A percentile compares a stretch with the other conserved stretches of the same genome.
phyloP scores from a whole-genome alignment of 495 filamentous ascomycete genomes.

The Durotheca rogersii region DNA sequence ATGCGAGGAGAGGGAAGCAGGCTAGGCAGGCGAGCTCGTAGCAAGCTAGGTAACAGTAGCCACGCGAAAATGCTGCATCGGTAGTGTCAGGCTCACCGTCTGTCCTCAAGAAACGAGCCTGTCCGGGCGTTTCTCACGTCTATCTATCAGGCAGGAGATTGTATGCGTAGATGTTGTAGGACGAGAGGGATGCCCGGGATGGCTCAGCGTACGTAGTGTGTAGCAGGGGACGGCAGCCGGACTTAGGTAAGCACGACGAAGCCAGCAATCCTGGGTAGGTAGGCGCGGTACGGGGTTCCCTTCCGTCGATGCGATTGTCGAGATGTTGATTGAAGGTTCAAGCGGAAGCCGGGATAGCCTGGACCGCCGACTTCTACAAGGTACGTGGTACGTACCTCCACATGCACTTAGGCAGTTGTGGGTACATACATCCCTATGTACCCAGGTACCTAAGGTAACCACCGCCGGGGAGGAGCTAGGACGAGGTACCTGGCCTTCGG shows the following conservation, averaged over 20 bases:
- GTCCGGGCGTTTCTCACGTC: neutral
- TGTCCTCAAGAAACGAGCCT: neutral
- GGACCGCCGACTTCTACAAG: too few relatives aligned
- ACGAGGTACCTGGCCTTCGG: too few relatives aligned
- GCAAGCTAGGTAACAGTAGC: too few relatives aligned
- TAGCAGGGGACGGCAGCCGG: neutral
- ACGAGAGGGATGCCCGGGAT: neutral
- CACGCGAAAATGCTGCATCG: too few relatives aligned
- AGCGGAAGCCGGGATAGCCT: too few relatives aligned
- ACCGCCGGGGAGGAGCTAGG: too few relatives aligned
- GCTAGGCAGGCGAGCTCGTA: too few relatives aligned
- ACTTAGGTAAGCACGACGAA: neutral
- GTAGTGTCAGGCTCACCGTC: too few relatives aligned
- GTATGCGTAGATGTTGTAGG: neutral
- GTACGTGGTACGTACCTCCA: neutral
- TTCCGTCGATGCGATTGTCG: too few relatives aligned
- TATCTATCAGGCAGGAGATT: neutral
- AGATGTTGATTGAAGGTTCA: too few relatives aligned
- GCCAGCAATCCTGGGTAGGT: neutral
- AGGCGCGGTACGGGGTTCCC: neutral
- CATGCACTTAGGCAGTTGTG: neutral
- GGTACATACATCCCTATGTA: neutral
- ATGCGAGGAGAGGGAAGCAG: too few relatives aligned
- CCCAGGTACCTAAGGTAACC: neutral
- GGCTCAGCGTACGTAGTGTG: neutral